These are phyloP conservation scores for Eutrema yunnanense DNA, from an alignment of 345 rosid species.

Conservation along the genomic window DNA sequence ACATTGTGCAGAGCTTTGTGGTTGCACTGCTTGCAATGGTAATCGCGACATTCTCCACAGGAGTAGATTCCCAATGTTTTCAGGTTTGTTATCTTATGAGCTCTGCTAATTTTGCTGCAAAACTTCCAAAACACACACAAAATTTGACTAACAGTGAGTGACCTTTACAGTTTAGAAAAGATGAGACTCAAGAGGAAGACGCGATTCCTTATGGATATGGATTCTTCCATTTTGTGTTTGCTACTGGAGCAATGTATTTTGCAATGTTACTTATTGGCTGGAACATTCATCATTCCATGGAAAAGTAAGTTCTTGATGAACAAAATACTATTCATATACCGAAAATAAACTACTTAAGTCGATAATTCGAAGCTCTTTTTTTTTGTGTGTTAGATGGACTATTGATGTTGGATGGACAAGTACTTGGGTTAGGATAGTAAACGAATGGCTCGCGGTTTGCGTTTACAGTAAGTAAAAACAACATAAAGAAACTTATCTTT, in stretches of 20 bases:
- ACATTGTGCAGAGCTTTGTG: slow-evolving; percentile 61
- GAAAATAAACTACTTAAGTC: neutral
- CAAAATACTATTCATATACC: neutral
- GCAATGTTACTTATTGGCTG: slow-evolving; percentile 90
- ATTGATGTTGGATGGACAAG: slow-evolving; percentile 99
- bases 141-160: slow-evolving; percentile 33
- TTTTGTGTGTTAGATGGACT: slow-evolving; percentile 64
- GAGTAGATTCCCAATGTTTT: slow-evolving; percentile 88
- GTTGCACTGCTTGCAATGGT: slow-evolving; percentile 82
- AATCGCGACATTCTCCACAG: slow-evolving; percentile 90
- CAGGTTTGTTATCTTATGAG: slow-evolving; percentile 47
- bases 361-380: neutral
- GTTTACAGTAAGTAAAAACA: slow-evolving; percentile 60
- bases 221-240: slow-evolving; percentile 94
- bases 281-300: slow-evolving; percentile 79
- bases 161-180: slow-evolving; percentile 37
- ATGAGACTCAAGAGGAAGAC: slow-evolving; percentile 44
- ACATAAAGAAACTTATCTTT: neutral
- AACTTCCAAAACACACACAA: neutral
- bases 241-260: slow-evolving; percentile 95
- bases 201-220: slow-evolving; percentile 88
- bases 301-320: slow-evolving; percentile 40
- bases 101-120: neutral
- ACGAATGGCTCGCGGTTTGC: slow-evolving; percentile 94
- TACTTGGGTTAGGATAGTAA: slow-evolving; percentile 88